These are phyloP conservation scores for Lasiodiplodia sp. DNA, from an alignment of 2,329 filamentous ascomycete genomes.

Conservation along the genomic window DNA sequence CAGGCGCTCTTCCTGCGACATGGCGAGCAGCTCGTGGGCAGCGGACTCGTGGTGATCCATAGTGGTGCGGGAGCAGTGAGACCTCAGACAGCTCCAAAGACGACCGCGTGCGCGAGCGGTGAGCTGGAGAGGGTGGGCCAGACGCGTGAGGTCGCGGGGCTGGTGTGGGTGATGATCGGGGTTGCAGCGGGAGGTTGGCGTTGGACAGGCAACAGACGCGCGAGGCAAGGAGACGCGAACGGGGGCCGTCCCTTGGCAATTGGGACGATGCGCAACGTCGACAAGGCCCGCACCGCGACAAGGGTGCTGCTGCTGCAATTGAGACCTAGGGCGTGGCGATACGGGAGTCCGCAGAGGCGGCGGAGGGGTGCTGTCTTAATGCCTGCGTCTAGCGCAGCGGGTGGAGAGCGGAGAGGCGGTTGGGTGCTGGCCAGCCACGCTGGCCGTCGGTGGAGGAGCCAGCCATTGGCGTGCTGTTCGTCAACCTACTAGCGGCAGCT, in stretches of 20 bases:
- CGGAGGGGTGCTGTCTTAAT: constrained; percentile 20
- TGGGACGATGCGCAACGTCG: constrained; percentile 8
- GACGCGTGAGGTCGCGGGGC: constrained; percentile 32
- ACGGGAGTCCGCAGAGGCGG: constrained; percentile 4
- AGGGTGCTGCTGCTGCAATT: constrained; percentile 33
- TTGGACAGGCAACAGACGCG: constrained; percentile 26
- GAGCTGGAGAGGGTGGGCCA: constrained; percentile 29
- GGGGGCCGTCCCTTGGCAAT: background rate
- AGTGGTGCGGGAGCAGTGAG: constrained; percentile 3
- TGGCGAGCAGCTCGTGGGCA: constrained; percentile 29
- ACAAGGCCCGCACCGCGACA: constrained; percentile 31
- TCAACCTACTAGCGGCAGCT: constrained; percentile 1
- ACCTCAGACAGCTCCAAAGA: background rate
- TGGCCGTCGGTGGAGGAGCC: constrained; percentile 12
- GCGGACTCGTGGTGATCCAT: constrained; percentile 25
- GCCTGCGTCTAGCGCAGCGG: background rate
- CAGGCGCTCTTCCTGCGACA: constrained; percentile 28
- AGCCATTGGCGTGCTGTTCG: constrained; percentile 2
- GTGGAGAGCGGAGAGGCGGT: constrained; percentile 15
- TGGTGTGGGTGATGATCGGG: constrained; percentile 26
- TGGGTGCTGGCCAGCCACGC: constrained; percentile 24
- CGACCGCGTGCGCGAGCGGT: constrained; percentile 10
- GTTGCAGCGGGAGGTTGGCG: constrained; percentile 30
- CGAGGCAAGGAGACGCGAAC: constrained; percentile 1
- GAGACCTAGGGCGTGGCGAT: constrained; percentile 30